Base-by-base conservation (phyloP, 495 filamentous ascomycete species). In the Penicillium desertorum region DNA sequence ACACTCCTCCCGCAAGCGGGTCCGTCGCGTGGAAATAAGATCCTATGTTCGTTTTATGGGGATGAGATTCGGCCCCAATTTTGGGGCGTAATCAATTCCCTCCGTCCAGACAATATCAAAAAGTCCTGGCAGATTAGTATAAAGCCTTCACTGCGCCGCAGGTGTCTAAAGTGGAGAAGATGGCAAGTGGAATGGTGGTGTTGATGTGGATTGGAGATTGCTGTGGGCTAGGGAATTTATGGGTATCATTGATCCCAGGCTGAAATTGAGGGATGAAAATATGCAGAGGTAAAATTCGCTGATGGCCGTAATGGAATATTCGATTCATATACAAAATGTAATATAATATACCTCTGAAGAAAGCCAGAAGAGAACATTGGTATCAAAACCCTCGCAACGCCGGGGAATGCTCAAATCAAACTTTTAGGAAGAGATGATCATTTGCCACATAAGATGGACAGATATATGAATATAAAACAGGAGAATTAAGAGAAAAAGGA, bases 91-190 rank as follows among this genome's bases (percentile, higher is more conserved):
- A 30, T 61, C 63, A 1, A 30, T 79, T 7, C 76, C 8, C 50
- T 77, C n/a, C 59, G 71, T 30, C 53, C 56, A 3, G 73, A 73
- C 16, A 74, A 73, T 48, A 60, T 76, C 46, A n/a, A n/a, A n/a
- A 62, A 2, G n/a, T 51, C 27, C 64, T 76, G 61, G 56, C 56
- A 20, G 52, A 62, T 27, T 58, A 34, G 4, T 34, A 32, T 32
- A 34, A 10, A 34, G 10, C 29, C 30, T 34, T 34, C 30, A 34
- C 11, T 34, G 4, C 11, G 9, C 29, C 9, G 9, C 29, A 2
- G 29, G 29, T 11, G 29, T 30, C 0, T 37, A 37, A 16, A 14
- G 32, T 34, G 32, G 34, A n/a, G 34, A 37, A 16, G 14, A 29
- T 10, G 29, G 29, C 9, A 10, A 11, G 29, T 30, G 23, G 5